Base-by-base conservation (phyloP, 2,329 filamentous ascomycete genomes). In the Ceratocystis huliohia region DNA sequence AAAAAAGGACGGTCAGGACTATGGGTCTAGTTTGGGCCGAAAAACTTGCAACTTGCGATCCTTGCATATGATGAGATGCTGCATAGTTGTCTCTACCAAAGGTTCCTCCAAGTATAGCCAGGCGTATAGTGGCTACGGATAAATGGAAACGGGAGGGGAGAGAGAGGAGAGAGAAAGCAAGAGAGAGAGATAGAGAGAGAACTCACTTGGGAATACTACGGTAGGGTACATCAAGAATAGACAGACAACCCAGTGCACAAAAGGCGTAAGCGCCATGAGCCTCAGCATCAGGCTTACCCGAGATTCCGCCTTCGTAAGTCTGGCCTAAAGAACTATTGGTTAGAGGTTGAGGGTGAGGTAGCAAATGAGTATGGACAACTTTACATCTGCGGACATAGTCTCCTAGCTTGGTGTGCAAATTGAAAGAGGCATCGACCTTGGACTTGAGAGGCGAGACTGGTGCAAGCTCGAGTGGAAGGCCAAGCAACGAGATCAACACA, bases 181-280 rank as follows among this genome's bases (percentile, higher is more conserved):
- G 64, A 50, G 64, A 37, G 44, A 25, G 3, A 20, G 10, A 41
- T 10, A 41, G 37, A 41, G 37, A 41, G 37, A 41, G 37, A 69
- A 78, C 82, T 74, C 83, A 93, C 84, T 82, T 85, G 68, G 84
- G 81, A 70, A 96, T 85, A 69, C 84, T 88, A 70, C 84, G 81
- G 74, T 88, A 82, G 66, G 94, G 93, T 66, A 87, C 81, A 72
- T 89, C 91, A 61, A 97, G 78, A 70, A 97, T 89, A 72, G 89
- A 88, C 65, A 99, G 82, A 76, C 90, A 95, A 66, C 88, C 94
- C 68, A 99, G 79, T 66, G 89, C 92, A 76, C 93, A 96, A 76
- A 97, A 97, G 30, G 93, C 90, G 78, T 97, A 99, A 70, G 91
- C 94, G 69, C 94, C 94, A 77, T 99, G 94, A 65, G 93, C 94